Evolutionary conservation across 148 eudicot genomes (phyloP), one percentile per base, ranked within the genome.

Genomic region (Spergularia bocconei): DNA sequence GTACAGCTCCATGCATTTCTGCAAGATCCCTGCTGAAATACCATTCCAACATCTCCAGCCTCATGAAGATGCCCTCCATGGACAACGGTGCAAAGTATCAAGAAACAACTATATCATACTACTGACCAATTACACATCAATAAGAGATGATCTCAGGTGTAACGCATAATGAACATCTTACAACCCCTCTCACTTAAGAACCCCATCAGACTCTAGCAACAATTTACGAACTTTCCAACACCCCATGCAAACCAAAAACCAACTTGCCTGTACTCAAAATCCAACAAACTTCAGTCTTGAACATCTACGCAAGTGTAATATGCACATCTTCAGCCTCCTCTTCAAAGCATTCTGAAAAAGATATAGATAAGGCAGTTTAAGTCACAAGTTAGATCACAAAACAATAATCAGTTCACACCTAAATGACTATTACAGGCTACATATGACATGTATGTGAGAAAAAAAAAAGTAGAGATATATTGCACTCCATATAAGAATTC

Each of bases 251-350:
- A 14, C 51, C 58, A 71, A 53, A 59, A 39, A 23, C 61, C 62
- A 58, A 52, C n/a, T 21, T 64, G 7, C 75, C 71, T 48, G 39
- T 50, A 15, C 19, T 47, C 71, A 20, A 50, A 13, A 13, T 33
- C 53, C 56, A 13, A n/a, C 57, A 48, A 51, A 23, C 39, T 75
- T 61, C 72, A 47, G 57, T 64, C 61, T 19, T 39, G 68, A 76
- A 71, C 72, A 65, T 63, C 67, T 65, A 57, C 55, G 72, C 17
- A 71, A 33, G 72, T 71, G 76, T 70, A 64, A 54, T 75, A 75
- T 75, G 72, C 79, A 80, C 79, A 75, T 23, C 55, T 72, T 15
- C 13, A 51, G 70, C 69, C 61, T 13, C 79, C 53, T 61, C 74
- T 60, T 47, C 2, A 36, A 33, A 29, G 58, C 56, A 71, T 20